A percentile compares a stretch with the other conserved stretches of the same genome.
Evolutionary conservation across 805 yeast species (phyloP).

Genomic region (Candida broadrunensis): DNA sequence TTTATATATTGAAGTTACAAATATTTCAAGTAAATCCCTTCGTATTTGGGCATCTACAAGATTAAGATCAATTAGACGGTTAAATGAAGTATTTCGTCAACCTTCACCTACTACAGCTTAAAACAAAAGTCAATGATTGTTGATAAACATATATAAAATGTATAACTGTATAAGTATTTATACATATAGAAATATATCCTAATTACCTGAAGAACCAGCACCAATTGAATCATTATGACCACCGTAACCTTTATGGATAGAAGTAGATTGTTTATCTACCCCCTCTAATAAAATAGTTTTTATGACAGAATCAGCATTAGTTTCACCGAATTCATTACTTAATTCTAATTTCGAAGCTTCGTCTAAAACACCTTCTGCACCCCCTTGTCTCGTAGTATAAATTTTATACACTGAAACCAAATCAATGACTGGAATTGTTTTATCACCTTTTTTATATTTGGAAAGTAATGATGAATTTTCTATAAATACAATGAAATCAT

Average conservation of each 20-base stretch:
- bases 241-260: conserved; percentile 21
- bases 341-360: conserved; percentile 68
- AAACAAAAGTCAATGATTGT: no score
- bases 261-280: conserved; percentile 31
- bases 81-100: no score
- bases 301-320: conserved; percentile 54
- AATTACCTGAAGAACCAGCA: conserved; percentile 18
- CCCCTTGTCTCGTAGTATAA: conserved; percentile 61
- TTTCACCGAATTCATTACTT: conserved; percentile 65
- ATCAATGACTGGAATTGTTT: conserved; percentile 55
- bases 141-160: no score
- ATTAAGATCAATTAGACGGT: no score
- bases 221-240: conserved; percentile 43
- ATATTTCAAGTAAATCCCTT: no score
- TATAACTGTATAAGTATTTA: no score
- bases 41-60: no score
- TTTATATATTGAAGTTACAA: background rate
- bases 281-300: conserved; percentile 62
- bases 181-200: no score
- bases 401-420: conserved; percentile 65
- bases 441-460: conserved; percentile 48
- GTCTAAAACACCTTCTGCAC: conserved; percentile 68
- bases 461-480: conserved; percentile 50
- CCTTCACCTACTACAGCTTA: no score
- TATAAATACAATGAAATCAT: conserved; percentile 65